Evolutionary conservation across 1,139 yeast genomes (phyloP).

Genomic region (Lodderomyces metapsilosis): DNA sequence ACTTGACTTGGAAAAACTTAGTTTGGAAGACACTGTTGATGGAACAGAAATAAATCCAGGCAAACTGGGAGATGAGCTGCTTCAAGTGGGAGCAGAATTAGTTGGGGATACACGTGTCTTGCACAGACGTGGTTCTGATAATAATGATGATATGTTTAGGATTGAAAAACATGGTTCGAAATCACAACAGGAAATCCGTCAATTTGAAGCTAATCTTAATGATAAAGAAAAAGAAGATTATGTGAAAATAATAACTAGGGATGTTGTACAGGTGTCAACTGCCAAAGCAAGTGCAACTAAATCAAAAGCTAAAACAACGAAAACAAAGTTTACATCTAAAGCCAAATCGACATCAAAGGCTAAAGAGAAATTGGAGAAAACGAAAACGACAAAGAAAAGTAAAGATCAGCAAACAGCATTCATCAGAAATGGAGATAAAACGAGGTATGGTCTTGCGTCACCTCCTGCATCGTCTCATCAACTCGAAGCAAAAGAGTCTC

Average conservation of each 20-base stretch:
- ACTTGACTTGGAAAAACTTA: background rate
- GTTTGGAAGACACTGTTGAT: background rate
- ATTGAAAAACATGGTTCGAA: background rate
- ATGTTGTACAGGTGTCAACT: background rate
- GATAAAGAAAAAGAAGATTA: conserved; percentile 1
- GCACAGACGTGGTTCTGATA: background rate
- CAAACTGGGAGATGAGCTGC: background rate
- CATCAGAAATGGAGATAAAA: too few relatives aligned
- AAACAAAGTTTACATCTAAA: too few relatives aligned
- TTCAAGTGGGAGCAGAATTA: too few relatives aligned
- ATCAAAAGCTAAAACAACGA: background rate
- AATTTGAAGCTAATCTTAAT: conserved; percentile 1
- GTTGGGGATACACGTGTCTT: background rate
- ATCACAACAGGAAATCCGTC: conserved; percentile 1
- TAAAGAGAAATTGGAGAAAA: too few relatives aligned
- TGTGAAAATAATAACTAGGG: conserved; percentile 1
- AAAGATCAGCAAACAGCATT: background rate
- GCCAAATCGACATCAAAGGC: too few relatives aligned
- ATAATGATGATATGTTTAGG: background rate
- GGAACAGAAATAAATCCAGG: too few relatives aligned
- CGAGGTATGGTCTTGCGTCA: too few relatives aligned
- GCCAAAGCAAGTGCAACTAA: background rate
- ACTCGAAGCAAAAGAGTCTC: too few relatives aligned
- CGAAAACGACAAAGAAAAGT: background rate
- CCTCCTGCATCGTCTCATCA: too few relatives aligned